A percentile compares a stretch with the other conserved stretches of the same genome.
These are phyloP conservation scores for Alternaria incomplexa DNA, from an alignment of 2,329 filamentous ascomycete genomes.

Conservation along the genomic window DNA sequence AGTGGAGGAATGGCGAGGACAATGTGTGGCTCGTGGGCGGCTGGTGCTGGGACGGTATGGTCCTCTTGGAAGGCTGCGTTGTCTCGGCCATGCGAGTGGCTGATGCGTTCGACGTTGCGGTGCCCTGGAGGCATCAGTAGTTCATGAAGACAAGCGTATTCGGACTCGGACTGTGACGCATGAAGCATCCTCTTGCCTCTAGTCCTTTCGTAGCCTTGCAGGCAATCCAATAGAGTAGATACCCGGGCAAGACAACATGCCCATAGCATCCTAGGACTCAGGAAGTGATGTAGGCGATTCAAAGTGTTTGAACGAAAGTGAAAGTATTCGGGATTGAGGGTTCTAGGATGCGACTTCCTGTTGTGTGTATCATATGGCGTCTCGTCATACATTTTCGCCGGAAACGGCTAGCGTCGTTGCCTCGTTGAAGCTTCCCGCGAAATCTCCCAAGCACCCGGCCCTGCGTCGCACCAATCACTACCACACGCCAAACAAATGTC, in stretches of 20 bases:
- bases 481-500: neutral
- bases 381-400: neutral
- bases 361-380: neutral
- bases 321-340: neutral
- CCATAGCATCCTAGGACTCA: neutral
- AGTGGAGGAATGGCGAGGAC: slow-evolving; percentile 61
- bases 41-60: slow-evolving; percentile 72
- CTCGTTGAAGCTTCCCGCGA: neutral
- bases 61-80: slow-evolving; percentile 66
- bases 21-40: slow-evolving; percentile 63
- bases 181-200: neutral
- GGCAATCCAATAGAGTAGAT: neutral
- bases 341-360: neutral
- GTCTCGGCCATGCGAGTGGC: slow-evolving; percentile 65
- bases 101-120: slow-evolving; percentile 57
- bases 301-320: neutral
- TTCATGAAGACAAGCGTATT: neutral
- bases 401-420: neutral
- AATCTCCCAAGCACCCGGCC: neutral
- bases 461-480: neutral
- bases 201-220: neutral
- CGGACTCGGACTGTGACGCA: neutral
- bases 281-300: neutral
- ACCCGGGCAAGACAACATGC: neutral
- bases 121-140: slow-evolving; percentile 33